These are phyloP conservation scores for Eucalyptus viminalis DNA, from an alignment of 345 rosid species.

Conservation along the genomic window DNA sequence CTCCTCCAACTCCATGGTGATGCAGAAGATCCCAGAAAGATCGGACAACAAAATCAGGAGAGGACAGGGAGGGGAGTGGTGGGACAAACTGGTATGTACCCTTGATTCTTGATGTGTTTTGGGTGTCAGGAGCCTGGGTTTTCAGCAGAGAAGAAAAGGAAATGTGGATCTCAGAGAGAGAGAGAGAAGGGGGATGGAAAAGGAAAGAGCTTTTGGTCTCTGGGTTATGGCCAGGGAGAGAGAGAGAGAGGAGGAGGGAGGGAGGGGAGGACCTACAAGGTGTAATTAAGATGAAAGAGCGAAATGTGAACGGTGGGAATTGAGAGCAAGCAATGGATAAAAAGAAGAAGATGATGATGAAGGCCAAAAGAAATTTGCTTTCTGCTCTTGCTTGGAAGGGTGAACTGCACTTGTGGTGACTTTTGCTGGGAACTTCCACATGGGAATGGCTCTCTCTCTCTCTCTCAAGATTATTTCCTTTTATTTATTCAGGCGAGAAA, in stretches of 20 bases:
- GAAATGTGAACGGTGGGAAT: not conserved
- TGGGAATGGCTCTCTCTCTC: not conserved
- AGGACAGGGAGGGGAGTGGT: not conserved
- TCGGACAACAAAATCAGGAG: not conserved
- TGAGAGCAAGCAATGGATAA: not conserved
- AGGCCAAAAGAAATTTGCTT: not conserved
- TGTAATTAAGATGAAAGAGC: not conserved
- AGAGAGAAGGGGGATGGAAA: not conserved
- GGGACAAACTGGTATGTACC: not conserved
- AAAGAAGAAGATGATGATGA: not conserved
- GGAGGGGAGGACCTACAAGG: not conserved
- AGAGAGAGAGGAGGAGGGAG: not conserved
- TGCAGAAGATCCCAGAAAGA: not conserved
- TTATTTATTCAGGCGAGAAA: too few relatives aligned
- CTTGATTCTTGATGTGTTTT: not conserved
- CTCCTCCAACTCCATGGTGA: constrained; percentile 7
- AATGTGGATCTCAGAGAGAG: not conserved
- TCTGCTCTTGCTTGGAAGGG: not conserved
- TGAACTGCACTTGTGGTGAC: not conserved
- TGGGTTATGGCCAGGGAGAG: not conserved
- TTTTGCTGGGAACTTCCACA: not conserved
- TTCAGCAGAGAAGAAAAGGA: not conserved
- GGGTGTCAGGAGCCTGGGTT: not conserved
- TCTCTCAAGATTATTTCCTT: not conserved
- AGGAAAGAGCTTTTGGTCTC: not conserved